phyloP scores from a whole-genome alignment of 306 rosid species.

The Prunus kanzakura region DNA sequence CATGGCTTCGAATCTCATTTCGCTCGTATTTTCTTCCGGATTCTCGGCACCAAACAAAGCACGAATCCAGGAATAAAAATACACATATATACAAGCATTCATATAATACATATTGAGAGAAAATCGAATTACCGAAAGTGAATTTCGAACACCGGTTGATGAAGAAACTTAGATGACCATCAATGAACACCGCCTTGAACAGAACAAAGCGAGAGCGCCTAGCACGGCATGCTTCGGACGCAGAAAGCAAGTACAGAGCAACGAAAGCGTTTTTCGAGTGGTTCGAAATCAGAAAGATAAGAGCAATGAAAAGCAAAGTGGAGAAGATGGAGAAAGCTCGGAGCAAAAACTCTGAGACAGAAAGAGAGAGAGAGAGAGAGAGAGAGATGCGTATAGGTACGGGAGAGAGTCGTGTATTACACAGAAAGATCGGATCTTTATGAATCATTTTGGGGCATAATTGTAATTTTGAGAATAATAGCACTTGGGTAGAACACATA shows the following conservation, averaged over 20 bases:
- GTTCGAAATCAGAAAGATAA: neutral
- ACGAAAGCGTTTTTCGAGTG: neutral
- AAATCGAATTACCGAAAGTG: constrained; percentile 9
- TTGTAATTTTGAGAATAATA: neutral
- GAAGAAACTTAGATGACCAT: constrained; percentile 31
- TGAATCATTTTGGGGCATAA: neutral
- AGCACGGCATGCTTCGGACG: neutral
- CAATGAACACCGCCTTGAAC: constrained; percentile 27
- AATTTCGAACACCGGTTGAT: neutral
- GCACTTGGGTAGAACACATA: neutral
- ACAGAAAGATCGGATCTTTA: constrained; percentile 14
- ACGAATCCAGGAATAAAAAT: neutral
- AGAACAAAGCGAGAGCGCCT: neutral
- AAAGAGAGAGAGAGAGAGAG: neutral
- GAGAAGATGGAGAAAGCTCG: neutral
- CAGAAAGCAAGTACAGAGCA: neutral
- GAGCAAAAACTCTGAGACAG: neutral
- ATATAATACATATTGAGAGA: neutral
- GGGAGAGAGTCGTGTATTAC: neutral
- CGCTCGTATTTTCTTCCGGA: neutral
- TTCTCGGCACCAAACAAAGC: constrained; percentile 24
- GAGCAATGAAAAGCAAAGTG: too few species aligned
- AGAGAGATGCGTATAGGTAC: neutral
- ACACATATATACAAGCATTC: neutral
- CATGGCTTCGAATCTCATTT: neutral